Conservation (phyloP, 176 grass and related monocot genomes). For the Oryza officinalis region DNA sequence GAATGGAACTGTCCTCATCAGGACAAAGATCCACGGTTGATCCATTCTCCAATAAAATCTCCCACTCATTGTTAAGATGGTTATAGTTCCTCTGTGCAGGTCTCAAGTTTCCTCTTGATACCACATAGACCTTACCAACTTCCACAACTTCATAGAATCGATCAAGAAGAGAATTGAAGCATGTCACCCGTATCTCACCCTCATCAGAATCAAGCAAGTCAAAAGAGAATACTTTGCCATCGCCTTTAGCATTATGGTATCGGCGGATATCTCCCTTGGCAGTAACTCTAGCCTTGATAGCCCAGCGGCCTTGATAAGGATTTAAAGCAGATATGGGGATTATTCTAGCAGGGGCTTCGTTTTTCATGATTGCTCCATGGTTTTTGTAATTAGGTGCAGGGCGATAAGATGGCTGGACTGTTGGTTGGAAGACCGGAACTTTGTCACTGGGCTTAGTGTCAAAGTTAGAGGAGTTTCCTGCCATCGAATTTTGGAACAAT, state of each 20-base stretch:
- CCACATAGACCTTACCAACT: constrained; percentile 89
- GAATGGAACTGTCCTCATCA: constrained; percentile 82
- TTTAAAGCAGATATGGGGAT: constrained; percentile 80
- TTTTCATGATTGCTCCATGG: constrained; percentile 84
- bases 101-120: constrained; percentile 90
- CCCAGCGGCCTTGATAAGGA: constrained; percentile 94
- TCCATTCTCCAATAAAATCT: constrained; percentile 75
- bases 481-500: constrained; percentile 33
- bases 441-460: constrained; percentile 34
- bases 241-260: constrained; percentile 94
- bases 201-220: constrained; percentile 91
- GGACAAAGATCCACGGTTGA: constrained; percentile 79
- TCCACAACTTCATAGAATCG: constrained; percentile 84
- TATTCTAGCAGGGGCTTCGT: constrained; percentile 85
- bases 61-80: constrained; percentile 94
- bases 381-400: constrained; percentile 78
- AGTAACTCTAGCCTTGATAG: constrained; percentile 93
- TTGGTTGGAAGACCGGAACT: constrained; percentile 50
- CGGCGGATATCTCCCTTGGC: constrained; percentile 83
- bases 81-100: constrained; percentile 82
- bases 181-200: constrained; percentile 85
- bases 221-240: constrained; percentile 96
- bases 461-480: constrained; percentile 45
- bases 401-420: constrained; percentile 69
- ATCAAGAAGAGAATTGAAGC: constrained; percentile 79